These are phyloP conservation scores for Agaricales sp. DNA, from an alignment of 1,284 basidiomycete species.

Conservation along the genomic window DNA sequence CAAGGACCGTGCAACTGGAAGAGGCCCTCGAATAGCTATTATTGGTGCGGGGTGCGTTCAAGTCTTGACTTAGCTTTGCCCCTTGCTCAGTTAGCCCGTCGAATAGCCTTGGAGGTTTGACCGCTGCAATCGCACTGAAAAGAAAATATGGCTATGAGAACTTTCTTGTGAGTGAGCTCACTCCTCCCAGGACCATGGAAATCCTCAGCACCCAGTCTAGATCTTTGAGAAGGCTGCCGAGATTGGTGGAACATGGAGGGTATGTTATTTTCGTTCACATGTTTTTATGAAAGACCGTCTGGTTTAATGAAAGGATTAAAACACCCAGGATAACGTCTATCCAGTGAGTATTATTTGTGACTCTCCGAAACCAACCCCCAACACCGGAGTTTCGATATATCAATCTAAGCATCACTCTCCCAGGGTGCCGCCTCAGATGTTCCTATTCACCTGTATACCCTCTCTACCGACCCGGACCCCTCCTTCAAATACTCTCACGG, in stretches of 20 bases:
- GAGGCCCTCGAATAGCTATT: neutral
- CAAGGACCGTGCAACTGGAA: no score
- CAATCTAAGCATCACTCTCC: neutral
- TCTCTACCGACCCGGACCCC: constrained; percentile 25
- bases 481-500: constrained; percentile 23
- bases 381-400: no score
- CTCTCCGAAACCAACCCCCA: no score
- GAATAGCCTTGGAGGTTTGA: constrained; percentile 30
- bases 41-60: constrained; percentile 10
- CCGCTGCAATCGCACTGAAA: constrained; percentile 36
- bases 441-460: constrained; percentile 23
- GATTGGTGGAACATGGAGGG: constrained; percentile 45
- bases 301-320: no score
- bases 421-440: neutral
- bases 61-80: neutral
- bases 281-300: neutral
- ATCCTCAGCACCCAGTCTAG: constrained; percentile 16
- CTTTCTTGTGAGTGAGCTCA: constrained; percentile 29
- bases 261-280: constrained; percentile 19
- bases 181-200: neutral
- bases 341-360: neutral
- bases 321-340: constrained; percentile 1
- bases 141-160: constrained; percentile 30
- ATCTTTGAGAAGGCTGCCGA: constrained; percentile 36
- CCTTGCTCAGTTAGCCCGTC: neutral